Evolutionary conservation across 768 basidiomycete species (phyloP).

Genomic region (Russula griseocarnosa): DNA sequence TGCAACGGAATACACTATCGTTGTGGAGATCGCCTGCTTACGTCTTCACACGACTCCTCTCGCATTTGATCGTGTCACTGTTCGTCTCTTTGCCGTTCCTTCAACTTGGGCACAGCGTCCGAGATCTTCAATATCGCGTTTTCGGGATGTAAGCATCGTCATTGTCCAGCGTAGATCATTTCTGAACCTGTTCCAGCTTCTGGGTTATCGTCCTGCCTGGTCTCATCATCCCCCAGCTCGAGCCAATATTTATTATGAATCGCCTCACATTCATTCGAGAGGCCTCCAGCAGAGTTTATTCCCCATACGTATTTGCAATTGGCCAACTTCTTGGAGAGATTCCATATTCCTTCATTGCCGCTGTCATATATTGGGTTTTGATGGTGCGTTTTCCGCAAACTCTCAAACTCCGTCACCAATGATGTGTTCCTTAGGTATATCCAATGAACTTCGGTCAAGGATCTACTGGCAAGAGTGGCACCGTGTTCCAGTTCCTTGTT

Average conservation of each 20-base stretch:
- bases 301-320: slow-evolving; percentile 78
- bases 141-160: slow-evolving; percentile 55
- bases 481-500: slow-evolving; percentile 69
- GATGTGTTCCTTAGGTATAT: slow-evolving; percentile 40
- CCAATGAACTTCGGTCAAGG: slow-evolving; percentile 70
- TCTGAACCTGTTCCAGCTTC: slow-evolving; percentile 37
- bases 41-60: slow-evolving; percentile 77
- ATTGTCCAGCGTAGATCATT: not conserved
- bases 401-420: not conserved
- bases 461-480: slow-evolving; percentile 54
- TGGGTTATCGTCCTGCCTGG: slow-evolving; percentile 66
- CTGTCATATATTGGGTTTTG: slow-evolving; percentile 70
- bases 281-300: slow-evolving; percentile 82
- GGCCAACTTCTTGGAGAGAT: slow-evolving; percentile 80
- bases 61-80: slow-evolving; percentile 65
- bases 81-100: slow-evolving; percentile 78
- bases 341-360: slow-evolving; percentile 71
- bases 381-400: slow-evolving; percentile 44
- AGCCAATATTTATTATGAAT: slow-evolving; percentile 79
- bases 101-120: slow-evolving; percentile 57
- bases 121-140: slow-evolving; percentile 75
- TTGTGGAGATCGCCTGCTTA: slow-evolving; percentile 86
- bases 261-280: slow-evolving; percentile 49
- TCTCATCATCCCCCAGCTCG: slow-evolving; percentile 78
- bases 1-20: slow-evolving; percentile 62